Conservation (phyloP, 2,329 filamentous ascomycete species). For the Xylaria sp. region DNA sequence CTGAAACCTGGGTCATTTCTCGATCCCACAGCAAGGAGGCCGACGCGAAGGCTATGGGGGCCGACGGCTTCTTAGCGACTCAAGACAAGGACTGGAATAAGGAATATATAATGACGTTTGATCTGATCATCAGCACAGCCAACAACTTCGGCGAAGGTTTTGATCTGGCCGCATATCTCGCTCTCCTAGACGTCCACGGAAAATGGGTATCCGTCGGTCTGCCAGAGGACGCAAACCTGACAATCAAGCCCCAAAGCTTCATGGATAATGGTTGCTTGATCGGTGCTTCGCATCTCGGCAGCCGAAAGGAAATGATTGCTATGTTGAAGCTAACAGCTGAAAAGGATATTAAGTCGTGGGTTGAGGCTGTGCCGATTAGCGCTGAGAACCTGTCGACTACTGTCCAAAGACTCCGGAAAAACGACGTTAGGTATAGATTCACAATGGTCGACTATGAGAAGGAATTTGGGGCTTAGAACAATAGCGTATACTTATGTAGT, state of each 20-base stretch:
- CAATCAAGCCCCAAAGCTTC: conserved; percentile 76
- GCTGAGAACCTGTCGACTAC: conserved; percentile 73
- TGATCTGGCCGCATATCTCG: conserved; percentile 74
- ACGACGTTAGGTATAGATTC: conserved; percentile 76
- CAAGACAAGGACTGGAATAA: conserved; percentile 62
- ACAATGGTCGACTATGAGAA: conserved; percentile 75
- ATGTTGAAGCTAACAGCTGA: conserved; percentile 76
- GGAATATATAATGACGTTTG: conserved; percentile 67
- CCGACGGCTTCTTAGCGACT: conserved; percentile 65
- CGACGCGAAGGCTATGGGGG: conserved; percentile 64
- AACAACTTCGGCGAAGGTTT: conserved; percentile 71
- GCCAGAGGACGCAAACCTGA: conserved; percentile 75
- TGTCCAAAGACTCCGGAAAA: conserved; percentile 71
- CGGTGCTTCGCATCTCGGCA: conserved; percentile 73
- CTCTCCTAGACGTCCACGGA: conserved; percentile 80
- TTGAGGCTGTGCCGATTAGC: conserved; percentile 75
- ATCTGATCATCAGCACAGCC: conserved; percentile 78
- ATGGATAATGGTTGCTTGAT: conserved; percentile 76
- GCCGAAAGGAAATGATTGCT: conserved; percentile 69
- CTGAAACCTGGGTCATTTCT: conserved; percentile 67
- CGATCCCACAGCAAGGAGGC: conserved; percentile 65
- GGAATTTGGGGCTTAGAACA: conserved; percentile 60
- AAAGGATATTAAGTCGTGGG: conserved; percentile 72
- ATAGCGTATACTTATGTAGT: background rate
- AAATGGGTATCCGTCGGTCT: conserved; percentile 81